phyloP scores from a whole-genome alignment of 805 yeast species.

The Starmerella cellae region DNA sequence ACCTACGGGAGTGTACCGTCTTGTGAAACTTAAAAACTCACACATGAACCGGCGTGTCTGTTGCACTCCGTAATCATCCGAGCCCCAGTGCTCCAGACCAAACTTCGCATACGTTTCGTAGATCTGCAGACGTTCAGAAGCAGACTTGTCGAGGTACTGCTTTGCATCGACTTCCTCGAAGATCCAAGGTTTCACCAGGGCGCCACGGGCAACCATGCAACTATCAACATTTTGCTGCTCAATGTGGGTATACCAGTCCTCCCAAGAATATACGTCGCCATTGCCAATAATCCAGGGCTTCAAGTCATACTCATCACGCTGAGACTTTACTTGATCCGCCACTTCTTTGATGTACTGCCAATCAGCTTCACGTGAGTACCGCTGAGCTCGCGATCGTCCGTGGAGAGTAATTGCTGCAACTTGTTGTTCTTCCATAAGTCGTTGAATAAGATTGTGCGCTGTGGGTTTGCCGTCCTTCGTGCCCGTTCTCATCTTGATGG shows the following conservation, averaged over 20 bases:
- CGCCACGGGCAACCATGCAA: constrained; percentile 97
- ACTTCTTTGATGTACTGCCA: constrained; percentile 79
- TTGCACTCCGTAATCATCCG: constrained; percentile 87
- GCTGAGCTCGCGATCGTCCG: constrained; percentile 91
- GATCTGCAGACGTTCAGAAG: constrained; percentile 76
- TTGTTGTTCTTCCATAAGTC: constrained; percentile 64
- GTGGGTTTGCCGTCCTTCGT: constrained; percentile 70
- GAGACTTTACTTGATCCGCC: constrained; percentile 51
- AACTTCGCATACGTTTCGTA: constrained; percentile 54
- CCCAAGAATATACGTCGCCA: constrained; percentile 78
- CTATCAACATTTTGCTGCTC: constrained; percentile 64
- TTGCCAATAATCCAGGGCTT: constrained; percentile 82
- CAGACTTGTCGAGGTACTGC: constrained; percentile 79
- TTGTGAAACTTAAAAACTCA: constrained; percentile 87
- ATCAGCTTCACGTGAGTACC: constrained; percentile 82
- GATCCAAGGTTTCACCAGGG: constrained; percentile 96
- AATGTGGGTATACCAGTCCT: constrained; percentile 74
- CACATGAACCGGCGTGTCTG: constrained; percentile 81
- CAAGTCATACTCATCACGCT: constrained; percentile 43
- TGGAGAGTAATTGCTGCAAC: constrained; percentile 87
- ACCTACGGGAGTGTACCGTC: constrained; percentile 89
- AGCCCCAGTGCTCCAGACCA: constrained; percentile 95
- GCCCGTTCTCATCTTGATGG: constrained; percentile 88
- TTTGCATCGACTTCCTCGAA: constrained; percentile 86
- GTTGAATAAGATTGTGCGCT: constrained; percentile 64